Conservation (phyloP, 305 asterid genomes). For the Fraxinus xanthoxyloides region DNA sequence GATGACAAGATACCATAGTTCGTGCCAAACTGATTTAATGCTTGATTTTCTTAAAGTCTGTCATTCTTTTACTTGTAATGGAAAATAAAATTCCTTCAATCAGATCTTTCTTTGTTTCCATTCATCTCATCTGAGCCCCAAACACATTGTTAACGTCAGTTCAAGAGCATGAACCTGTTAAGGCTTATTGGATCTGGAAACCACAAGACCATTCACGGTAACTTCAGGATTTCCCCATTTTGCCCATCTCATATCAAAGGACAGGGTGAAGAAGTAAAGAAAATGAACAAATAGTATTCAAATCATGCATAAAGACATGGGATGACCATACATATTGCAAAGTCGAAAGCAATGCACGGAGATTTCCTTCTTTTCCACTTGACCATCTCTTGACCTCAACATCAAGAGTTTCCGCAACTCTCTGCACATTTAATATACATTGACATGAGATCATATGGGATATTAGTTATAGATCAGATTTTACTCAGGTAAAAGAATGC, state of each 20-base stretch:
- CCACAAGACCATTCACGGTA: not conserved
- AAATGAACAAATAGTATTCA: not conserved
- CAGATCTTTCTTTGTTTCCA: not conserved
- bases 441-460: slow-evolving; percentile 31
- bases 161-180: not conserved
- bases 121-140: not conserved
- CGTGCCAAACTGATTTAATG: not conserved
- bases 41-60: not conserved
- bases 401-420: slow-evolving; percentile 76
- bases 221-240: not conserved
- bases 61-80: not conserved
- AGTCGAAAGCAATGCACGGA: slow-evolving; percentile 93
- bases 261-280: not conserved
- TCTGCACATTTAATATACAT: slow-evolving; percentile 50
- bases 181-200: not conserved
- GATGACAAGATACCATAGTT: not conserved
- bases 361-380: slow-evolving; percentile 87
- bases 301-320: slow-evolving; percentile 1
- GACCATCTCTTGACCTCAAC: slow-evolving; percentile 97
- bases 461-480: slow-evolving; percentile 20
- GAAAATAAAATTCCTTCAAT: not conserved
- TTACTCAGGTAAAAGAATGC: slow-evolving; percentile 29
- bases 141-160: not conserved
- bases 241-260: not conserved
- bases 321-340: slow-evolving; percentile 73